Evolutionary conservation across 164 flowering plant species (phyloP), one percentile per base, ranked within the genome.

Genomic region (Stephania japonica): DNA sequence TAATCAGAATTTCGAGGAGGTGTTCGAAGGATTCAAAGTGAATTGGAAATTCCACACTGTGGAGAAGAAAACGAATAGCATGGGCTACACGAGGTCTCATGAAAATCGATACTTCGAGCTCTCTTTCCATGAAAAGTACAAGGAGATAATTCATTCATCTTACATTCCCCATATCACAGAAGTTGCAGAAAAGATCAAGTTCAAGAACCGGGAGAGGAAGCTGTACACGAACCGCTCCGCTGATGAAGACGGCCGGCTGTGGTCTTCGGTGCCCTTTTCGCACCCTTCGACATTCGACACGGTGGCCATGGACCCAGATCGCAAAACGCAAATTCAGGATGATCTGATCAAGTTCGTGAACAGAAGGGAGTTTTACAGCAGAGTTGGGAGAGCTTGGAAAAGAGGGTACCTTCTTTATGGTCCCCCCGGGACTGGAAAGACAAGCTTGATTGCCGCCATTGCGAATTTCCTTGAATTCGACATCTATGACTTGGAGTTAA

Each of bases 301-400:
- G 0, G 43, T 81, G 4, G 81, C 81, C 26, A 75, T 78, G 42
- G 73, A 81, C 26, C 81, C 79, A 19, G 2, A 42, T 9, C 67
- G 70, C 19, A 79, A 79, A 44, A 42, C 32, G 2, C 80, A 79
- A 13, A 82, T 82, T 63, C 42, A 77, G 69, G 75, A 73, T 1
- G 84, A 82, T 67, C 43, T 82, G 73, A 16, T 18, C n/a, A 79
- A 75, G 69, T 82, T 79, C 43, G 74, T 71, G n/a, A 70, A 24
- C 1, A 38, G 82, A 38, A 72, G 42, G 70, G 78, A 77, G 38
- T 82, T 49, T 42, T 82, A 82, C 42, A 50, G 56, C 42, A 68
- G 82, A 27, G 82, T 79, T 23, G 84, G 84, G 7, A 65, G 80
- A 47, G 70, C 84, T 61, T 82, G 84, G 84, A 82, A 82, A 4